These are phyloP conservation scores for Calonectria pteridis DNA, from an alignment of 2,329 filamentous ascomycete genomes.

Conservation along the genomic window DNA sequence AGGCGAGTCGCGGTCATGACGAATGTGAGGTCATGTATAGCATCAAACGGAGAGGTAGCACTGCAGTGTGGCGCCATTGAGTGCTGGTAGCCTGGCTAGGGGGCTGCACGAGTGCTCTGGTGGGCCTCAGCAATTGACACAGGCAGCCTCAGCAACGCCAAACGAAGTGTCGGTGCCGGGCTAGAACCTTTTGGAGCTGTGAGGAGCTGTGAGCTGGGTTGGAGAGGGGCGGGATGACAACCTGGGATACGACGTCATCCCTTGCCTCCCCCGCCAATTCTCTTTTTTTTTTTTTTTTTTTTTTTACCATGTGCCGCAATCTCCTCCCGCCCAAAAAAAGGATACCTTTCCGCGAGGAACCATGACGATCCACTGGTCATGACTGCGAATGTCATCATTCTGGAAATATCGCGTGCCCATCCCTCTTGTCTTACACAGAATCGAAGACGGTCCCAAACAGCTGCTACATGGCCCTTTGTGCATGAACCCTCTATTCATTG, in stretches of 20 bases:
- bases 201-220: neutral
- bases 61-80: neutral
- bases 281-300: neutral
- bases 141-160: neutral
- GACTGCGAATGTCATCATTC: neutral
- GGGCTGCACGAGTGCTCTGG: neutral
- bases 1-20: conserved; percentile 5
- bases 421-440: neutral
- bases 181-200: neutral
- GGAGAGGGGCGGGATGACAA: conserved; percentile 15
- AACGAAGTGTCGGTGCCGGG: neutral
- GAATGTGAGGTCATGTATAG: conserved; percentile 16
- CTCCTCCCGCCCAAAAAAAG: neutral
- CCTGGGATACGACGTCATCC: conserved; percentile 25
- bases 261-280: conserved; percentile 22
- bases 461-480: neutral
- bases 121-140: neutral
- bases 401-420: neutral
- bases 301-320: neutral
- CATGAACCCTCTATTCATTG: conserved; percentile 10
- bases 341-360: neutral
- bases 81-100: neutral
- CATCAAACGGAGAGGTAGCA: neutral
- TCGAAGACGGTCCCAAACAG: neutral
- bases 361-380: conserved; percentile 17